Conservation (phyloP, 2,329 filamentous ascomycete species). For the Xylariales sp. region DNA sequence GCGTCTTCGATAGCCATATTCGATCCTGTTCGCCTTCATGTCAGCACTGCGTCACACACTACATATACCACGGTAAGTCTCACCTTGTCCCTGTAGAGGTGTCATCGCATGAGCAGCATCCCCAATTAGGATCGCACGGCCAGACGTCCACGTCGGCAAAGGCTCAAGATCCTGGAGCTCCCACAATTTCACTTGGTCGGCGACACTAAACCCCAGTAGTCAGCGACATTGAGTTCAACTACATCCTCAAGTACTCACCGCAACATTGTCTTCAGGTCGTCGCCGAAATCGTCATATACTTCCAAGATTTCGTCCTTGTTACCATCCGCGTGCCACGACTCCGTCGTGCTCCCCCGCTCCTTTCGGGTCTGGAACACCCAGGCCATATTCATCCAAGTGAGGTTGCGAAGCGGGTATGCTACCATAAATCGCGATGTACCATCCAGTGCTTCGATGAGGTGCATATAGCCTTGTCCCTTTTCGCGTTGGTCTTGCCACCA, state of each 20-base stretch:
- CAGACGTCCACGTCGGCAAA: conserved; percentile 40
- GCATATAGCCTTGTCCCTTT: conserved; percentile 28
- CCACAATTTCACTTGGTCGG: conserved; percentile 43
- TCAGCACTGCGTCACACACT: not conserved
- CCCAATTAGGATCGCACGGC: conserved; percentile 44
- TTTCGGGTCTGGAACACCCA: conserved; percentile 39
- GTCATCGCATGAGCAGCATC: conserved; percentile 46
- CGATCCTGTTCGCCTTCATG: conserved; percentile 10
- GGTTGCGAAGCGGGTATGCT: conserved; percentile 38
- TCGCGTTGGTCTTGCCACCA: conserved; percentile 40
- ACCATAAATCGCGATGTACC: conserved; percentile 40
- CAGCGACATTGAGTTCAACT: not conserved
- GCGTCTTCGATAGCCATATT: conserved; percentile 44
- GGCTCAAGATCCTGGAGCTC: conserved; percentile 45
- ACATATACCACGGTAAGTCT: not conserved
- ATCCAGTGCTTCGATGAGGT: conserved; percentile 39
- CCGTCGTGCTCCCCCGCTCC: conserved; percentile 36
- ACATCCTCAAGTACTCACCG: conserved; percentile 31
- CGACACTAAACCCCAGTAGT: conserved; percentile 34
- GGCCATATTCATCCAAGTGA: conserved; percentile 42
- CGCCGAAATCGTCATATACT: conserved; percentile 40
- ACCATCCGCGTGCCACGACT: conserved; percentile 43
- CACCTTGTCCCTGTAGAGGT: conserved; percentile 43
- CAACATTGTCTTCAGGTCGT: conserved; percentile 35
- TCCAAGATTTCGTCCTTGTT: conserved; percentile 40